Conservation (phyloP, 768 basidiomycete species). For the Mrakia hoshinonis region DNA sequence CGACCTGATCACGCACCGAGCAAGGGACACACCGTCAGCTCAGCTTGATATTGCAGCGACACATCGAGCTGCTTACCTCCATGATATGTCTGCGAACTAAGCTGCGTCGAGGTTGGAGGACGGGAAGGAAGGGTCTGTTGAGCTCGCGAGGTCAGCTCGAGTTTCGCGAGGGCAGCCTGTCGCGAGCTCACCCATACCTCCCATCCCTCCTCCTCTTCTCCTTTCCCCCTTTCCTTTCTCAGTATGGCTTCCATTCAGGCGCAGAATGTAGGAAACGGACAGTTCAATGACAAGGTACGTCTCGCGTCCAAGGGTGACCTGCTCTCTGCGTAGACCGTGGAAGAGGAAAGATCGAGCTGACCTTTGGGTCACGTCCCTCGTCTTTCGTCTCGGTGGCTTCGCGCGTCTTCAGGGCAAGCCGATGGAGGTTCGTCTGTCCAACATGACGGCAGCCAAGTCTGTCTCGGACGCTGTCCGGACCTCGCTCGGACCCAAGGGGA, state of each 20-base stretch:
- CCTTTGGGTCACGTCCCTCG: constrained; percentile 1
- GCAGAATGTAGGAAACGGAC: constrained; percentile 35
- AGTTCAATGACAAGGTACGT: constrained; percentile 35
- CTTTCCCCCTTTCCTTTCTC: not conserved
- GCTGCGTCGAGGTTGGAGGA: not conserved
- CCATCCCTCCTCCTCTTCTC: constrained; percentile 5
- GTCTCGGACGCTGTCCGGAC: constrained; percentile 97
- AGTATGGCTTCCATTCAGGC: constrained; percentile 26
- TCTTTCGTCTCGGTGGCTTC: too few relatives aligned
- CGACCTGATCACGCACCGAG: constrained; percentile 3
- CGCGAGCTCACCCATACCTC: not conserved
- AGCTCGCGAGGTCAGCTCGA: not conserved
- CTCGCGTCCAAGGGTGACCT: not conserved
- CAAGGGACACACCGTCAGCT: not conserved
- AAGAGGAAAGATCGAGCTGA: not conserved
- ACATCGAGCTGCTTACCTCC: constrained; percentile 5
- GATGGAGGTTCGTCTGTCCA: constrained; percentile 93
- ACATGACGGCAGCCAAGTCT: constrained; percentile 92
- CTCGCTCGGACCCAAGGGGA: constrained; percentile 89
- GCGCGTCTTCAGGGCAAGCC: constrained; percentile 98
- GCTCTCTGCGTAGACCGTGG: not conserved
- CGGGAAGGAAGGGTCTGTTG: not conserved
- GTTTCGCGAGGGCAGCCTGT: not conserved
- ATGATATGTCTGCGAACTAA: not conserved
- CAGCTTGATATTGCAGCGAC: not conserved